Conservation (phyloP, 1,139 yeast species). For the Pichia sp. region DNA sequence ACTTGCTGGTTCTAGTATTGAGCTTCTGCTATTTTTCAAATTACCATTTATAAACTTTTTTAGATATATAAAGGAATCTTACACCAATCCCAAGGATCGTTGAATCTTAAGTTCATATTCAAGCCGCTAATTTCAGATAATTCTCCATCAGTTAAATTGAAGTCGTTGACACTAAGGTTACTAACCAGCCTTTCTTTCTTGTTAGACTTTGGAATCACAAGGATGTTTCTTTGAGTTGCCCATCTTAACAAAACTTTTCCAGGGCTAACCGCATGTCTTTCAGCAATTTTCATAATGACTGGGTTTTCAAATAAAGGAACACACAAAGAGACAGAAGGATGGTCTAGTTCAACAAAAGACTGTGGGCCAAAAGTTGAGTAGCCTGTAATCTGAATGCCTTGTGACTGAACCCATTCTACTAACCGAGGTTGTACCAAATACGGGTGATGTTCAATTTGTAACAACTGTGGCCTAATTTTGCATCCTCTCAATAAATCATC, state of each 20-base stretch:
- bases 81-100: slow-evolving; percentile 77
- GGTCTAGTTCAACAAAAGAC: slow-evolving; percentile 61
- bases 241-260: slow-evolving; percentile 71
- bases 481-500: slow-evolving; percentile 72
- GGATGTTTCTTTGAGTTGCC: slow-evolving; percentile 72
- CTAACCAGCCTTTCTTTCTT: slow-evolving; percentile 54
- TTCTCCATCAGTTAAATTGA: slow-evolving; percentile 52
- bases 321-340: slow-evolving; percentile 48
- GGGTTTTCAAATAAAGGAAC: slow-evolving; percentile 55
- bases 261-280: slow-evolving; percentile 46
- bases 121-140: slow-evolving; percentile 48
- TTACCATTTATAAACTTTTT: background rate
- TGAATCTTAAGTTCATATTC: slow-evolving; percentile 72
- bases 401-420: slow-evolving; percentile 50
- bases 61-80: slow-evolving; percentile 4
- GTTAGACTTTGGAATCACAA: slow-evolving; percentile 73
- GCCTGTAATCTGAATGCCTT: slow-evolving; percentile 63
- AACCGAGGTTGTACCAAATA: slow-evolving; percentile 74
- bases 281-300: slow-evolving; percentile 50
- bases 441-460: slow-evolving; percentile 92
- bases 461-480: slow-evolving; percentile 68
- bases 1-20: too few species aligned
- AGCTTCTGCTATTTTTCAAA: too few species aligned
- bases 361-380: slow-evolving; percentile 86
- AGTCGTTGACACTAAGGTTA: slow-evolving; percentile 55